Evolutionary conservation across 805 yeast species (phyloP).

Genomic region (Candida ficus): DNA sequence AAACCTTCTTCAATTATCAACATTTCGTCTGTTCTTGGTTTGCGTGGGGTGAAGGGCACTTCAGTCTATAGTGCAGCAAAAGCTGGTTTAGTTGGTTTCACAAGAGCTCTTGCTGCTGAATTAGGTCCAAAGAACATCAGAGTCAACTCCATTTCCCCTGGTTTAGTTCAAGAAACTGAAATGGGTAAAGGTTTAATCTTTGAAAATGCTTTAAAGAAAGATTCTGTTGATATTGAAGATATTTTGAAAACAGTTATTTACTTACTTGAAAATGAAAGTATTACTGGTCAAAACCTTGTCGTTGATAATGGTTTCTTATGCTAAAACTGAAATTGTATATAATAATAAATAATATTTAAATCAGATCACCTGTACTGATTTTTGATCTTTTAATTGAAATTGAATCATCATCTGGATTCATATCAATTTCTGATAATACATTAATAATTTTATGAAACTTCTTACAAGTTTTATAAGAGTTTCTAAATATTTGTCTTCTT

Average conservation of each 20-base stretch:
- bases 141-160: constrained; percentile 66
- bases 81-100: constrained; percentile 62
- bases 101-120: constrained; percentile 56
- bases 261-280: constrained; percentile 18
- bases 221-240: constrained; percentile 18
- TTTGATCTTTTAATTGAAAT: constrained; percentile 3
- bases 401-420: background rate
- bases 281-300: constrained; percentile 28
- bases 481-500: background rate
- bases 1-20: constrained; percentile 43
- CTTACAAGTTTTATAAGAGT: background rate
- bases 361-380: constrained; percentile 8
- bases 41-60: constrained; percentile 48
- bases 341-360: background rate
- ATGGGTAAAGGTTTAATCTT: constrained; percentile 34
- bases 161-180: constrained; percentile 58
- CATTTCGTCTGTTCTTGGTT: constrained; percentile 60
- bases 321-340: background rate
- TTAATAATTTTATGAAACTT: background rate
- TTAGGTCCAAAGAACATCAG: constrained; percentile 46
- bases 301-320: constrained; percentile 27
- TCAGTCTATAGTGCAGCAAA: constrained; percentile 66
- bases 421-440: background rate
- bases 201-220: constrained; percentile 17
- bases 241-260: constrained; percentile 21